Conservation (phyloP, 1,284 basidiomycete genomes). For the Moesziomyces aphidis region DNA sequence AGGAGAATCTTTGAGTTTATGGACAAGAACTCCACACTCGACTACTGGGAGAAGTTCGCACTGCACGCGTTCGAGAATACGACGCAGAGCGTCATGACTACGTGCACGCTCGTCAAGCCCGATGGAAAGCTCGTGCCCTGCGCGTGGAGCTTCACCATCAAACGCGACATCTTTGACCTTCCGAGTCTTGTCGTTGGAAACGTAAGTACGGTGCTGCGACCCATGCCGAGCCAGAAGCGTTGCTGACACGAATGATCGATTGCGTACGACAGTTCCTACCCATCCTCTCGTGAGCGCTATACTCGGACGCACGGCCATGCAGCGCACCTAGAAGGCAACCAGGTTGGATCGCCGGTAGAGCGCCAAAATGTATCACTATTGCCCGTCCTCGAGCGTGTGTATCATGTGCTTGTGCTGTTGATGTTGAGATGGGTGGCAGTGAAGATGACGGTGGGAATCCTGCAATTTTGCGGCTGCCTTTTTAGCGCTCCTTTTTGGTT, state of each 20-base stretch:
- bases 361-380: neutral
- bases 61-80: slow-evolving; percentile 67
- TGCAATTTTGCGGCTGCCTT: neutral
- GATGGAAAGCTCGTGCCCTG: slow-evolving; percentile 62
- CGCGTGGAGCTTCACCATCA: slow-evolving; percentile 66
- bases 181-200: slow-evolving; percentile 60
- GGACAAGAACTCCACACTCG: slow-evolving; percentile 63
- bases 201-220: slow-evolving; percentile 12
- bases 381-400: neutral
- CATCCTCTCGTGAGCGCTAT: slow-evolving; percentile 17
- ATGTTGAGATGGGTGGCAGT: neutral
- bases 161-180: slow-evolving; percentile 66
- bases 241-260: neutral
- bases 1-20: slow-evolving; percentile 66
- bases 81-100: slow-evolving; percentile 64
- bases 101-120: slow-evolving; percentile 58
- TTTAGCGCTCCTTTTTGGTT: neutral
- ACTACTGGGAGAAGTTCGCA: slow-evolving; percentile 67
- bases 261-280: slow-evolving; percentile 21
- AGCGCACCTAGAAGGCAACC: too few species aligned
- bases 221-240: neutral
- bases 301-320: too few species aligned
- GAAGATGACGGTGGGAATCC: neutral
- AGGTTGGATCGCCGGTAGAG: too few species aligned
- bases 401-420: neutral